A percentile compares a stretch with the other conserved stretches of the same genome.
phyloP scores from a whole-genome alignment of 179 eudicot species.

The Gypsophila paniculata region DNA sequence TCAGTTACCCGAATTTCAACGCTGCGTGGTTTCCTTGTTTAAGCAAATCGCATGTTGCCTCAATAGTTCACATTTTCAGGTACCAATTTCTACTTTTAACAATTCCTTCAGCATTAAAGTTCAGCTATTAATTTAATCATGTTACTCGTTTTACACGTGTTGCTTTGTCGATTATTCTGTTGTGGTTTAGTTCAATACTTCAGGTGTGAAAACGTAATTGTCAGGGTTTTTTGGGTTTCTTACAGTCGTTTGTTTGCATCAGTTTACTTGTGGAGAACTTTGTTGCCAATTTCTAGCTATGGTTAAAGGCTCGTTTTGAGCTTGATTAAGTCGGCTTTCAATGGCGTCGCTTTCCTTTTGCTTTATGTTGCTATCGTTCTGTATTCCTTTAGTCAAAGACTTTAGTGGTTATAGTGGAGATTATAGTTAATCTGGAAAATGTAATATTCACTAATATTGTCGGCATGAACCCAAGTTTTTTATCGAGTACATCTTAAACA shows the following conservation, averaged over 20 bases:
- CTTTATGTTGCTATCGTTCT: not conserved
- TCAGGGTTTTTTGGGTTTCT: not conserved
- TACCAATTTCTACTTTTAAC: constrained; percentile 17
- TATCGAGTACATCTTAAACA: not conserved
- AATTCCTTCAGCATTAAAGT: not conserved
- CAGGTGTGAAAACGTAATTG: not conserved
- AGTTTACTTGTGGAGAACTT: constrained; percentile 6
- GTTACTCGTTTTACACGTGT: not conserved
- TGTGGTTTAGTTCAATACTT: not conserved
- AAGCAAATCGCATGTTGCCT: constrained; percentile 47
- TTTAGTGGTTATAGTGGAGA: not conserved
- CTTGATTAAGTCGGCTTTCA: constrained; percentile 4
- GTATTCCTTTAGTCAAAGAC: not conserved
- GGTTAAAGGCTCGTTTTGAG: not conserved
- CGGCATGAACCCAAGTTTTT: not conserved
- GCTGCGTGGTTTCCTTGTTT: constrained; percentile 54
- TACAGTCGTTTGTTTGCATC: not conserved
- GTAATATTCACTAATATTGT: not conserved
- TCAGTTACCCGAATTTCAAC: constrained; percentile 50
- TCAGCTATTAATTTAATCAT: not conserved
- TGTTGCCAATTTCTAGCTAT: not conserved
- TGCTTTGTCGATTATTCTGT: constrained; percentile 6
- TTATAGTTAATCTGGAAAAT: not conserved
- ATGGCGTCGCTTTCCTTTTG: constrained; percentile 1
- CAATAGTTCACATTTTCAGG: constrained; percentile 57